A percentile compares a stretch with the other conserved stretches of the same genome.
phyloP scores from a whole-genome alignment of 768 basidiomycete genomes.

The Gloeophyllum trabeum region DNA sequence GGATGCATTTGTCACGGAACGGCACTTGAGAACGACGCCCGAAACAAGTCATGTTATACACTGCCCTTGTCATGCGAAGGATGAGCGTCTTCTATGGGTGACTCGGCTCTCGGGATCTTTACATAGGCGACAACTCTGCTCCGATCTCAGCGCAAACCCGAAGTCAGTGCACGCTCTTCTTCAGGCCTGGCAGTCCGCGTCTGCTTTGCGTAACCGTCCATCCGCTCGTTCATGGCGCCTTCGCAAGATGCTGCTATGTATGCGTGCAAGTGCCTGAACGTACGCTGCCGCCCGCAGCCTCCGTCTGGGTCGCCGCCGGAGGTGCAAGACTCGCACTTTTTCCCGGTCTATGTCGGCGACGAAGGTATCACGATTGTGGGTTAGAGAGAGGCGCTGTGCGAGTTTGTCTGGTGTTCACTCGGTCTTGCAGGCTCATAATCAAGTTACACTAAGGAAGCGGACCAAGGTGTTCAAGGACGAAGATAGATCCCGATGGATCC shows the following conservation, averaged over 20 bases:
- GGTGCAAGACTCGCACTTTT: slow-evolving; percentile 28
- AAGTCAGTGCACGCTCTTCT: too few relatives aligned
- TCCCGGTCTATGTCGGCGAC: slow-evolving; percentile 50
- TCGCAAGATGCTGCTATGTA: slow-evolving; percentile 12
- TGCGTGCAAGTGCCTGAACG: slow-evolving; percentile 66
- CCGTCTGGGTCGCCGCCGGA: slow-evolving; percentile 7
- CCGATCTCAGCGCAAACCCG: too few relatives aligned
- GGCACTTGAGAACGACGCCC: too few relatives aligned
- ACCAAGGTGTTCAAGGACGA: slow-evolving; percentile 9
- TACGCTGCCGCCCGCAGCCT: slow-evolving; percentile 38
- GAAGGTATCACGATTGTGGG: slow-evolving; percentile 58
- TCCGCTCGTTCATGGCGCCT: background rate
- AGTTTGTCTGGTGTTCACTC: slow-evolving; percentile 6
- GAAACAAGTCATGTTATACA: too few relatives aligned
- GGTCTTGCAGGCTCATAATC: slow-evolving; percentile 44
- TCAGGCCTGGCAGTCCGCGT: too few relatives aligned
- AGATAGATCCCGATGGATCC: slow-evolving; percentile 18
- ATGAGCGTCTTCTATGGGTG: too few relatives aligned
- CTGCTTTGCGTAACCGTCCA: too few relatives aligned
- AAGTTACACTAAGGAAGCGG: slow-evolving; percentile 57
- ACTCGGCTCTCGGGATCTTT: too few relatives aligned
- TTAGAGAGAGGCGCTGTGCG: slow-evolving; percentile 10
- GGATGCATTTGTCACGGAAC: too few relatives aligned
- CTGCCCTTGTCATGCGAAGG: too few relatives aligned
- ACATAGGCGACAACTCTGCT: too few relatives aligned